phyloP scores from a whole-genome alignment of 176 grass and related monocot genomes.

The Metroxylon sagu region DNA sequence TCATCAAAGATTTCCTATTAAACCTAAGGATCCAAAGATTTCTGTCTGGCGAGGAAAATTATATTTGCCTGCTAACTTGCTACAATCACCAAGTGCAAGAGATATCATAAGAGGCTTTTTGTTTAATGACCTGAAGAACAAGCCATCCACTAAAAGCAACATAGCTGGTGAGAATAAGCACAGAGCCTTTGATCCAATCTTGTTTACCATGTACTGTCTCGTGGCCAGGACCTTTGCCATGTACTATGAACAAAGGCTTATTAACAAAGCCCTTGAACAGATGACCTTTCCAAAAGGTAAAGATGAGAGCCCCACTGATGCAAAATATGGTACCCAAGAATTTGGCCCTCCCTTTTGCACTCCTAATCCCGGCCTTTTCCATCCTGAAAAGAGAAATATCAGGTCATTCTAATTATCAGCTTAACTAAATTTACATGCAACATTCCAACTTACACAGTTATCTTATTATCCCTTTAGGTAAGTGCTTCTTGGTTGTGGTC shows the following conservation, averaged over 20 bases:
- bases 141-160: conserved; percentile 15
- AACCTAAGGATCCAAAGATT: too few species aligned
- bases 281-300: conserved; percentile 21
- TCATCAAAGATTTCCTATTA: too few species aligned
- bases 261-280: background rate
- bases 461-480: too few species aligned
- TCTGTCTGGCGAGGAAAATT: too few species aligned
- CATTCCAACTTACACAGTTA: too few species aligned
- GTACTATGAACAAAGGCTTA: conserved; percentile 5
- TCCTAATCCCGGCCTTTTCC: conserved; percentile 13
- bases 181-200: conserved; percentile 21
- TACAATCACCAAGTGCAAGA: background rate
- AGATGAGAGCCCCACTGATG: conserved; percentile 15
- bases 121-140: conserved; percentile 13
- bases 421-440: too few species aligned
- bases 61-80: too few species aligned
- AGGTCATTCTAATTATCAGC: too few species aligned
- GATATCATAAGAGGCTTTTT: background rate
- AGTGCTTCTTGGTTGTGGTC: too few species aligned
- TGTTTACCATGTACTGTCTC: background rate
- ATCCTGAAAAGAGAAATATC: conserved; percentile 5
- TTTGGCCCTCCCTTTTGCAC: conserved; percentile 6
- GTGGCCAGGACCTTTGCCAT: background rate
- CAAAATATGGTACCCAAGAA: conserved; percentile 8
- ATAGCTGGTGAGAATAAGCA: conserved; percentile 13